These are phyloP conservation scores for Corniculantispora saksenae DNA, from an alignment of 2,329 filamentous ascomycete genomes.

Conservation along the genomic window DNA sequence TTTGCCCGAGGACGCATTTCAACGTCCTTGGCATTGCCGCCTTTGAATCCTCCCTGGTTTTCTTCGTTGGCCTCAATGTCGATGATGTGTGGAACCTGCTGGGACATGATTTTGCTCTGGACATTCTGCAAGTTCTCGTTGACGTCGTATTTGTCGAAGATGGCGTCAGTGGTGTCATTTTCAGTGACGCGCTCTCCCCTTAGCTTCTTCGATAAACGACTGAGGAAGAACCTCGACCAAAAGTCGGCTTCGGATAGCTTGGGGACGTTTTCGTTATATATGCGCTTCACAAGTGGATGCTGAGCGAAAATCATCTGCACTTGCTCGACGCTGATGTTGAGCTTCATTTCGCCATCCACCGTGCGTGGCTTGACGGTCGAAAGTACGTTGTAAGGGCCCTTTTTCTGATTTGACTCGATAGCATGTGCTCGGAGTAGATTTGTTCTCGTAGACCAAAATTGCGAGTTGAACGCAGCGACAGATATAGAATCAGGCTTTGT, in stretches of 20 bases:
- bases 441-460: slow-evolving; percentile 92
- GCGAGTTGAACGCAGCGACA: slow-evolving; percentile 77
- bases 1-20: slow-evolving; percentile 85
- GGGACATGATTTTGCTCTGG: slow-evolving; percentile 55
- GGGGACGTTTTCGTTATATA: slow-evolving; percentile 92
- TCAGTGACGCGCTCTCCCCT: slow-evolving; percentile 85
- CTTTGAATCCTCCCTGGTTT: slow-evolving; percentile 79
- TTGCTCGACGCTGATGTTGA: slow-evolving; percentile 88
- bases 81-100: slow-evolving; percentile 83
- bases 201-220: slow-evolving; percentile 84
- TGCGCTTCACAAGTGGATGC: slow-evolving; percentile 84
- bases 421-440: slow-evolving; percentile 86
- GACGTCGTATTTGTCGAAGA: slow-evolving; percentile 85
- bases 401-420: slow-evolving; percentile 82
- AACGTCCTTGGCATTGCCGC: slow-evolving; percentile 82
- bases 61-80: slow-evolving; percentile 93
- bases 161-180: slow-evolving; percentile 71
- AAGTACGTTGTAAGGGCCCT: slow-evolving; percentile 90
- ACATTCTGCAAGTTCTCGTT: slow-evolving; percentile 62
- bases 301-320: slow-evolving; percentile 91
- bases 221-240: slow-evolving; percentile 93
- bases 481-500: slow-evolving; percentile 85
- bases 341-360: slow-evolving; percentile 71
- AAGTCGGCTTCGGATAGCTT: slow-evolving; percentile 78
- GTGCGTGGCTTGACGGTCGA: slow-evolving; percentile 71